These are phyloP conservation scores for Erythrobasidium hasegawianum DNA, from an alignment of 1,284 basidiomycete genomes.

Conservation along the genomic window DNA sequence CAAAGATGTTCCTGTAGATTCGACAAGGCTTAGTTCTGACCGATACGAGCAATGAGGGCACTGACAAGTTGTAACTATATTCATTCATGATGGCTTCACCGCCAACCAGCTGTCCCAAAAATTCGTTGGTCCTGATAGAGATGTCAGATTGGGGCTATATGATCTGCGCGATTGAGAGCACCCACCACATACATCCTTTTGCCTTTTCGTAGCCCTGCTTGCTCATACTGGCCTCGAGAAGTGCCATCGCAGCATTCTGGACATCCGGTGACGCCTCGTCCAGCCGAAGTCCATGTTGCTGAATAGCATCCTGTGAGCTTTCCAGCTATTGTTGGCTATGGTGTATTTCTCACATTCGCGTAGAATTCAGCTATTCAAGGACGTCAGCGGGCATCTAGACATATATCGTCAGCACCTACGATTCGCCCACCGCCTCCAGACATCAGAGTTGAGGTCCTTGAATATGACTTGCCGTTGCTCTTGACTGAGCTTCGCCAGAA, in stretches of 20 bases:
- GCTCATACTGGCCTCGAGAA: slow-evolving; percentile 46
- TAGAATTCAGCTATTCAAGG: slow-evolving; percentile 44
- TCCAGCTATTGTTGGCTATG: no score
- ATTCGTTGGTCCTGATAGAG: slow-evolving; percentile 48
- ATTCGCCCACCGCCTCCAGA: slow-evolving; percentile 48
- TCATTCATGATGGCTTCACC: slow-evolving; percentile 47
- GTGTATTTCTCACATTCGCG: slow-evolving; percentile 47
- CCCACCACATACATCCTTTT: slow-evolving; percentile 36
- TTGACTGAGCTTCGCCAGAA: slow-evolving; percentile 39
- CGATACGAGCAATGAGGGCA: background rate
- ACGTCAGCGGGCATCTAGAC: background rate
- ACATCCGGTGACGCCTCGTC: slow-evolving; percentile 45
- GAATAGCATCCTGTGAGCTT: no score
- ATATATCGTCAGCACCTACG: slow-evolving; percentile 16
- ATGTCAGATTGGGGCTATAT: slow-evolving; percentile 32
- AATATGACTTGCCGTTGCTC: slow-evolving; percentile 40
- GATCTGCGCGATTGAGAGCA: no score
- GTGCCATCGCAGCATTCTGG: slow-evolving; percentile 42
- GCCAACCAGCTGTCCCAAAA: slow-evolving; percentile 48
- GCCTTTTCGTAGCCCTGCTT: slow-evolving; percentile 47
- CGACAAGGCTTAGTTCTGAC: background rate
- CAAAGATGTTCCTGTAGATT: slow-evolving; percentile 10
- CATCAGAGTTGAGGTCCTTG: slow-evolving; percentile 45
- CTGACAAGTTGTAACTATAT: slow-evolving; percentile 48
- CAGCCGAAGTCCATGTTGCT: slow-evolving; percentile 47